These are phyloP conservation scores for Parasarocladium wereldwijsianum DNA, from an alignment of 2,329 filamentous ascomycete genomes.

Conservation along the genomic window DNA sequence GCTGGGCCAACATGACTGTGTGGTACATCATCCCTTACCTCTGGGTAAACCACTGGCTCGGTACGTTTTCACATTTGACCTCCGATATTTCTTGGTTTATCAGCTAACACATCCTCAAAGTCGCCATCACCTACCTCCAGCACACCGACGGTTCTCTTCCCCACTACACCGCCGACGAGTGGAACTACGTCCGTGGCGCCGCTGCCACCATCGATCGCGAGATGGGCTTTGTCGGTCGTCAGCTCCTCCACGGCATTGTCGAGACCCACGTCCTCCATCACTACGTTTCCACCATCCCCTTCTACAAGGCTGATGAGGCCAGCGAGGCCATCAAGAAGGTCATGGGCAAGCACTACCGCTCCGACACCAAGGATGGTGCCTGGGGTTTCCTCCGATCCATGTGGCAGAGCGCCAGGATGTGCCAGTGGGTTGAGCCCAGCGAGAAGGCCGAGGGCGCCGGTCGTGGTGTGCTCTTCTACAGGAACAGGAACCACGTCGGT, in stretches of 20 bases:
- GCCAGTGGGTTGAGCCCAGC: slow-evolving; percentile 95
- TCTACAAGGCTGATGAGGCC: slow-evolving; percentile 92
- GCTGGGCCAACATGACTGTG: slow-evolving; percentile 73
- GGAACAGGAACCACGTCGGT: slow-evolving; percentile 83
- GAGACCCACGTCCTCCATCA: slow-evolving; percentile 98
- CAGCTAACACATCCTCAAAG: slow-evolving; percentile 29
- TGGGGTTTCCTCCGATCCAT: slow-evolving; percentile 73
- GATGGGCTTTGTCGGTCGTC: slow-evolving; percentile 87
- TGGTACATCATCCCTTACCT: slow-evolving; percentile 95
- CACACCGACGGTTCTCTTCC: slow-evolving; percentile 91
- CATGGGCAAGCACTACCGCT: slow-evolving; percentile 92
- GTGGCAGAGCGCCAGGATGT: slow-evolving; percentile 69
- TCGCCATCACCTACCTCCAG: slow-evolving; percentile 94
- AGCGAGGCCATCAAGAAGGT: slow-evolving; percentile 85
- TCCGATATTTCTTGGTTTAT: slow-evolving; percentile 8
- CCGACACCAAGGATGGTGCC: slow-evolving; percentile 62
- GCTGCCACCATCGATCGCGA: slow-evolving; percentile 94
- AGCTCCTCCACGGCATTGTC: slow-evolving; percentile 87
- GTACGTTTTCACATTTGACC: slow-evolving; percentile 37
- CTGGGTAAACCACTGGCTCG: slow-evolving; percentile 98
- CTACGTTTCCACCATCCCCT: slow-evolving; percentile 90
- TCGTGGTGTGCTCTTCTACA: slow-evolving; percentile 83
- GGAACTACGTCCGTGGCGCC: slow-evolving; percentile 88
- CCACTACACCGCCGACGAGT: slow-evolving; percentile 74
- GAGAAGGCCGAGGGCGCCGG: slow-evolving; percentile 66